Evolutionary conservation across 2,329 filamentous ascomycete genomes (phyloP), one percentile per base, ranked within the genome.

Genomic region (Xenoacremonium recifei): DNA sequence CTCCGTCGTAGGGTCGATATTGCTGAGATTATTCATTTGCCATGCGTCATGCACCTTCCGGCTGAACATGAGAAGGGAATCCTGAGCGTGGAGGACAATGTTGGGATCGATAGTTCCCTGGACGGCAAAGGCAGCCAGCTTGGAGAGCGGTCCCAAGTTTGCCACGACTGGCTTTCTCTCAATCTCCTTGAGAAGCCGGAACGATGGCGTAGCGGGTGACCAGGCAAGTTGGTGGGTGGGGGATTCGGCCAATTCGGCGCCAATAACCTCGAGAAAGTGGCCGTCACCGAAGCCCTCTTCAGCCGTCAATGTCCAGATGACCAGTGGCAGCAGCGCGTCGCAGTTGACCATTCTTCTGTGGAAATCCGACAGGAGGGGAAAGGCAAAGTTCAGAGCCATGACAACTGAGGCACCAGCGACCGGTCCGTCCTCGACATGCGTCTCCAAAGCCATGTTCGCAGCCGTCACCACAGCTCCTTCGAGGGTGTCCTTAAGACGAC

Each of bases 341-440:
- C 84, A 85, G 54, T 89, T 73, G 29, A 95, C 61, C 35, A 74
- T 68, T 5, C 67, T 64, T 49, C 76, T 76, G 43, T 84, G 75
- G 4, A 67, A 62, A 38, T 83, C 77, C 0, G 84, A 81, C 6
- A 95, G 66, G 19, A 86, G 71, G 3, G 85, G 83, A 52, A 95
- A 91, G 1, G 82, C 82, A 59, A 89, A 88, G 52, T 86, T 89
- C 49, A 95, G 67, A 0, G 87, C 83, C 54, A 93, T 73, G 0
- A 84, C 77, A 21, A 92, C 78, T 5, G 77, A 75, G 5, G 64
- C 70, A 6, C 66, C 65, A 0, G 71, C 73, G 11, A 70, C 54
- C 6, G 57, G 63, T 1, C 65, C 70, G 10, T 73, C 70, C 32
- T 66, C 60, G 15, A 59, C 53, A 10, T 63, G 62, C 5, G 71